These are phyloP conservation scores for Colletotrichum sp. DNA, from an alignment of 2,329 filamentous ascomycete species.

Conservation along the genomic window DNA sequence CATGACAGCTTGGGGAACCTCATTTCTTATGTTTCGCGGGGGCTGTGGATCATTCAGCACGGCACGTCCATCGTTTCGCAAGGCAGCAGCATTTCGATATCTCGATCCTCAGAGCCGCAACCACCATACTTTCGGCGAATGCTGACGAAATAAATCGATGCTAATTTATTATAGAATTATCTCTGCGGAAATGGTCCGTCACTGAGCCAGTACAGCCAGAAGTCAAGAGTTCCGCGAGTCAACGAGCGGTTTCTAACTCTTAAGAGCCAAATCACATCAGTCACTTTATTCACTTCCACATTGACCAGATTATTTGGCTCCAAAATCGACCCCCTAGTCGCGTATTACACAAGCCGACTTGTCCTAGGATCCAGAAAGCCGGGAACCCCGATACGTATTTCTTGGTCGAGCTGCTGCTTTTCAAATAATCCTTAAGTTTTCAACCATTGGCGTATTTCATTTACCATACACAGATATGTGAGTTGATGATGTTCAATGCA, in stretches of 20 bases:
- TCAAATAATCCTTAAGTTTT: no score
- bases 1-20: neutral
- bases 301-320: no score
- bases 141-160: fast-evolving
- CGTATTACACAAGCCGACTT: no score
- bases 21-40: neutral
- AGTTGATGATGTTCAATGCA: fast-evolving
- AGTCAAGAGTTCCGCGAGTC: neutral
- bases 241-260: no score
- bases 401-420: no score
- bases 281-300: no score
- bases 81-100: neutral
- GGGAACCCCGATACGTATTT: no score
- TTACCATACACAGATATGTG: neutral
- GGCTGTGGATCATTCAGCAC: neutral
- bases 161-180: fast-evolving
- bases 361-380: no score
- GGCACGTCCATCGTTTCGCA: neutral
- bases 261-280: no score
- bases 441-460: no score
- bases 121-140: neutral
- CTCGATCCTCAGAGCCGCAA: neutral
- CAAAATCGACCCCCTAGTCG: no score
- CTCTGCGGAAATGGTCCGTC: fast-evolving
- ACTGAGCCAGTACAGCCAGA: fast-evolving